Evolutionary conservation across 2,329 filamentous ascomycete species (phyloP), one percentile per base, ranked within the genome.

Genomic region (Leptographium radiaticola): DNA sequence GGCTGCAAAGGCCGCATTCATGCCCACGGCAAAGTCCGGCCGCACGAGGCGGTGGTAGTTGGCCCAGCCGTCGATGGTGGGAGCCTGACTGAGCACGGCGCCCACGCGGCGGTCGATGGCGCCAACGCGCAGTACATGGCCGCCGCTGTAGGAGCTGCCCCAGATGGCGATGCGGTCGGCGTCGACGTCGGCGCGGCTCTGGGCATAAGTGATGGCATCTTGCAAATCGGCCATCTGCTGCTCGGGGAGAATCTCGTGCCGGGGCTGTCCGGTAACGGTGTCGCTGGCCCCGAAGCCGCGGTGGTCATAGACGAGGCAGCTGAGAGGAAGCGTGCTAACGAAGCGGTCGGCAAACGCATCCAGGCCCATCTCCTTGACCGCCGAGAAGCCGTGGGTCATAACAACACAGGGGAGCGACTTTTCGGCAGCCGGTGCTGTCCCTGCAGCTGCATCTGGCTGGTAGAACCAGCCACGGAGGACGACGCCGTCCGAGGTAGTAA

Each of bases 51-150:
- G 57, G 55, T 62, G 58, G 55, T 68, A 66, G 54, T 66, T 70
- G 68, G 16, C 47, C 46, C 34, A 51, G 7, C 66, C 69, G 57
- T 63, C 60, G n/a, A 67, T 64, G n/a, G 58, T 62, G 25, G 67
- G 65, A n/a, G 63, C 64, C 55, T 71, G 68, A 48, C 58, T 62
- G 15, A 72, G 56, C 1, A 71, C 68, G 16, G 62, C 67, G 55
- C 71, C 71, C 46, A 72, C 66, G 18, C 69, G 59, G 34, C 61
- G 62, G 55, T 73, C 70, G 3, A 64, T 60, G 16, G 70, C 69
- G 25, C 62, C 68, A 46, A 70, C 64, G 52, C 59, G 62, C 1
- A 72, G 57, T 8, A 67, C 67, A 61, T 71, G 65, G n/a, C 68
- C 69, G 31, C 68, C 69, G 54, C 62, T 64, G 56, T 67, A 67